Conservation (phyloP, 345 rosid species). For the Arabis alpina region DNA sequence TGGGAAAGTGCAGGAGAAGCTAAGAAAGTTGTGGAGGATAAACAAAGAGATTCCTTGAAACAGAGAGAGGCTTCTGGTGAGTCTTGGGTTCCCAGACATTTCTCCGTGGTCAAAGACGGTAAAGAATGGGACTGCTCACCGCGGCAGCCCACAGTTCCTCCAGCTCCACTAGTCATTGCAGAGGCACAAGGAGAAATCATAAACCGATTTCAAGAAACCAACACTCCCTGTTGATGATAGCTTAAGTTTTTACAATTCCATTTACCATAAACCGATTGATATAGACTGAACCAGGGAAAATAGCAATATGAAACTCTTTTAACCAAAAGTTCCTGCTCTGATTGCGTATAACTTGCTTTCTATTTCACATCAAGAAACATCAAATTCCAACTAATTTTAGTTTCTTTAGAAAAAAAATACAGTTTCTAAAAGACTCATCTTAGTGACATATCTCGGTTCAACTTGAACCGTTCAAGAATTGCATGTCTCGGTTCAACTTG, state of each 20-base stretch:
- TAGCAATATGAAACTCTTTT: not conserved
- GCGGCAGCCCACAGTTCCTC: slow-evolving; percentile 49
- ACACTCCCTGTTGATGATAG: not conserved
- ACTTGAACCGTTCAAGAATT: too few species aligned
- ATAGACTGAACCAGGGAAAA: not conserved
- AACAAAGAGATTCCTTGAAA: slow-evolving; percentile 57
- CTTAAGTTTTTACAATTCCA: slow-evolving; percentile 6
- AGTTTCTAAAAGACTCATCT: slow-evolving; percentile 31
- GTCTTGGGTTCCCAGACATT: slow-evolving; percentile 72
- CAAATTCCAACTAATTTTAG: slow-evolving; percentile 18
- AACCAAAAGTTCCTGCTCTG: slow-evolving; percentile 31
- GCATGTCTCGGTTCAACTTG: slow-evolving; percentile 2
- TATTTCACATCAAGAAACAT: slow-evolving; percentile 25
- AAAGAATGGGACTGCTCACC: slow-evolving; percentile 74
- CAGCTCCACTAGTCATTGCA: slow-evolving; percentile 59
- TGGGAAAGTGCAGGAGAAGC: slow-evolving; percentile 78
- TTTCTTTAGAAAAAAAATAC: slow-evolving; percentile 31
- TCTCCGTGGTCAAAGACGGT: slow-evolving; percentile 42
- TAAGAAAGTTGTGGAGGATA: slow-evolving; percentile 66
- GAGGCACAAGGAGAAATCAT: slow-evolving; percentile 1
- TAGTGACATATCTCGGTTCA: slow-evolving; percentile 5
- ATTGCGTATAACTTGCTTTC: slow-evolving; percentile 25
- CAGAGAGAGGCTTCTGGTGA: slow-evolving; percentile 56
- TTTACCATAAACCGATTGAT: not conserved
- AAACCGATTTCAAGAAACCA: slow-evolving; percentile 13